Evolutionary conservation across 768 basidiomycete genomes (phyloP).

Genomic region (Lentinula guzmanii): DNA sequence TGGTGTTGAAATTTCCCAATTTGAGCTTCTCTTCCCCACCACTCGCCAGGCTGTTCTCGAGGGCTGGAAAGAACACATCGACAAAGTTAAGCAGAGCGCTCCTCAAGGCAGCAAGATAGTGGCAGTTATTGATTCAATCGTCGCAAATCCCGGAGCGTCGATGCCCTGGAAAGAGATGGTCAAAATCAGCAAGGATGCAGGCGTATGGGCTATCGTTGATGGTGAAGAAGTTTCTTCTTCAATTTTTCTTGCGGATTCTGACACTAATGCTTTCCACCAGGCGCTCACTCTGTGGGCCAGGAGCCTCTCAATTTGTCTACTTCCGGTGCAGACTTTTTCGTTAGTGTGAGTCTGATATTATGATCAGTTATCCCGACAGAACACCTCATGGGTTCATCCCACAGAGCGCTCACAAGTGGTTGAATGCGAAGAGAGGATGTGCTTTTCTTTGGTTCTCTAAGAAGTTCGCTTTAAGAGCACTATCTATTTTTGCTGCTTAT

Average conservation of each 20-base stretch:
- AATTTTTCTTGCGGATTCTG: background rate
- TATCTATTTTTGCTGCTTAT: background rate
- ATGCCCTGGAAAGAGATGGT: conserved; percentile 61
- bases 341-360: conserved; percentile 31
- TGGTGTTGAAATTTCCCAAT: conserved; percentile 35
- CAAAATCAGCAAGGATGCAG: conserved; percentile 43
- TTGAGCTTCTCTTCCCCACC: conserved; percentile 43
- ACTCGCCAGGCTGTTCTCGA: conserved; percentile 47
- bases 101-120: conserved; percentile 33
- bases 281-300: background rate
- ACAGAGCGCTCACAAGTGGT: conserved; percentile 64
- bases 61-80: conserved; percentile 31
- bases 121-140: conserved; percentile 50
- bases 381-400: background rate
- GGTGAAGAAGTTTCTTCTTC: conserved; percentile 16
- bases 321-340: conserved; percentile 51
- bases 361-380: conserved; percentile 12
- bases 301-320: conserved; percentile 29
- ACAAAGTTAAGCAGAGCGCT: background rate
- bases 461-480: conserved; percentile 19
- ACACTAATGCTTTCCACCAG: background rate
- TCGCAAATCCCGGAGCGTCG: conserved; percentile 40
- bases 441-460: conserved; percentile 35
- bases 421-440: conserved; percentile 47
- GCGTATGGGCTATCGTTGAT: conserved; percentile 49